Conservation (phyloP, 2,329 filamentous ascomycete genomes). For the Neopestalotiopsis sp. region DNA sequence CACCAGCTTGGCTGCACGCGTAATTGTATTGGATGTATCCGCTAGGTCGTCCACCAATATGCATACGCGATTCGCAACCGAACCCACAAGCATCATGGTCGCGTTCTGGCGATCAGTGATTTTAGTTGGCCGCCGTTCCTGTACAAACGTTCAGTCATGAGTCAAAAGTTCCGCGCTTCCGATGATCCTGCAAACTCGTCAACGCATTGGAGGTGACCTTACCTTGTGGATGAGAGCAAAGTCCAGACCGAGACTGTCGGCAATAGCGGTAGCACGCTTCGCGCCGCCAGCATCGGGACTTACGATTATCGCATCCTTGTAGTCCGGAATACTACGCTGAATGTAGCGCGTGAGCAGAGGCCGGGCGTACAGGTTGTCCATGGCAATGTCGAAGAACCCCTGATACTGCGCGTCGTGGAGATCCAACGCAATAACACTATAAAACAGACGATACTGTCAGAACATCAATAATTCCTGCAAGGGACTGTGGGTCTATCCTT, state of each 20-base stretch:
- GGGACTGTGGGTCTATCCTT: not conserved
- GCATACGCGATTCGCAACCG: slow-evolving; percentile 79
- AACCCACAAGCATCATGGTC: slow-evolving; percentile 93
- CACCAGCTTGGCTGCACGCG: slow-evolving; percentile 91
- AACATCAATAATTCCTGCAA: not conserved
- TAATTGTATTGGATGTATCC: slow-evolving; percentile 97
- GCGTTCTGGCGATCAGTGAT: slow-evolving; percentile 89
- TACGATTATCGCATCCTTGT: slow-evolving; percentile 87
- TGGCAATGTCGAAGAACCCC: slow-evolving; percentile 97
- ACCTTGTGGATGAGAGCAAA: slow-evolving; percentile 99
- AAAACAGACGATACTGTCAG: not conserved
- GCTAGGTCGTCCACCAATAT: slow-evolving; percentile 94
- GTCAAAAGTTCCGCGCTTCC: not conserved
- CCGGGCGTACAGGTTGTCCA: slow-evolving; percentile 94
- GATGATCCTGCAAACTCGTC: slow-evolving; percentile 20
- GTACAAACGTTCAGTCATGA: slow-evolving; percentile 30
- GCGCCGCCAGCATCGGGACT: slow-evolving; percentile 96
- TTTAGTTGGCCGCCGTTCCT: slow-evolving; percentile 88
- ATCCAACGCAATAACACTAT: slow-evolving; percentile 89
- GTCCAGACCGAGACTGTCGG: slow-evolving; percentile 89
- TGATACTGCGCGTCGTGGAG: slow-evolving; percentile 96
- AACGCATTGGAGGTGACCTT: slow-evolving; percentile 37
- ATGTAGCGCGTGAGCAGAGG: slow-evolving; percentile 74
- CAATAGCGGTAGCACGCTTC: slow-evolving; percentile 94
- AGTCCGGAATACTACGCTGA: slow-evolving; percentile 82